Evolutionary conservation across 768 basidiomycete species (phyloP), one percentile per base, ranked within the genome.

Genomic region (Amanita fuliginea): DNA sequence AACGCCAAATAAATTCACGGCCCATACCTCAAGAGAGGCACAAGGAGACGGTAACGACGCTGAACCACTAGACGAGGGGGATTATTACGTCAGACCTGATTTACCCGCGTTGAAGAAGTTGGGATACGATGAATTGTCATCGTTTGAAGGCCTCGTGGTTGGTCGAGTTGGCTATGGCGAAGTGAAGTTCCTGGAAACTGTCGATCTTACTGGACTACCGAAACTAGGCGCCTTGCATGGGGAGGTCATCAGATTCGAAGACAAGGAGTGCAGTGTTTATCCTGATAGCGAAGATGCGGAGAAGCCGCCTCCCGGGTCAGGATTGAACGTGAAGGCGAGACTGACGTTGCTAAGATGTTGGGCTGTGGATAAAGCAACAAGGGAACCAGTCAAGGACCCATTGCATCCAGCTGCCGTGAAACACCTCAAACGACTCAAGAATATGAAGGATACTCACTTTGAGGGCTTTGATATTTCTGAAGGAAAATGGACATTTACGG

Each of bases 261-360:
- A 91, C 62, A 88, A 87, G 71, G 91, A 94, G 62, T 88, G 90
- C 59, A 85, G 80, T 42, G 93, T 98, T 33, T 98, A 99, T 64
- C 90, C 92, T 1, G 93, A 95, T 53, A 80, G 80, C 51, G 83
- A 86, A 46, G 83, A 87, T n/a, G 77, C 75, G 41, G 82, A 87
- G 58, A 94, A 94, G 65, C 90, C 91, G 0, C 74, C 80, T 8
- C 75, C 81, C 18, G 91, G 93, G 13, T 72, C 80, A 18, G 96
- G 96, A 33, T 71, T 99, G 49, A 98, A 98, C 60, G 92, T 94
- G 19, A 81, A 76, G 26, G 90, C 94, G 18, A 74, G 72, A 51
- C 78, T 99, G 55, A 72, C 76, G 41, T 68, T 99, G 39, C 67
- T 86, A 55, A 72, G 79, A 47, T 93, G 91, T 67, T 98, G 87